Evolutionary conservation across 805 yeast species (phyloP), one percentile per base, ranked within the genome.

Genomic region (Candida khao-thaluensis): DNA sequence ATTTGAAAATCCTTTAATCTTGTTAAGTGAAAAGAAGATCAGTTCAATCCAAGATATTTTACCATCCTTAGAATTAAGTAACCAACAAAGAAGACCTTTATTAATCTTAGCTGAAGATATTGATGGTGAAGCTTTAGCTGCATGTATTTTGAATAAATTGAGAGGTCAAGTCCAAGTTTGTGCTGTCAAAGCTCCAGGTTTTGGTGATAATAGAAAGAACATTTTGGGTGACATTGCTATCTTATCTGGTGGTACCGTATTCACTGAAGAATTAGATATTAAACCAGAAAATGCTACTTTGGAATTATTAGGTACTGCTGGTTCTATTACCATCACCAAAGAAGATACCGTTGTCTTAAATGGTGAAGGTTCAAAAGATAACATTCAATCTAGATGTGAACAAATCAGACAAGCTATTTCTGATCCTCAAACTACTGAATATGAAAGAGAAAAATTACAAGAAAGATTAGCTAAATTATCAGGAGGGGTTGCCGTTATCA

Each of bases 161-260:
- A 85, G 97, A 74, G 97, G 97, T 52, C 98, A 91, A 74, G 97
- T 93, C 45, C 95, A 88, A 69, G 97, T 93, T 45, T 85, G 93
- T 62, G 95, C 93, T 53, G 96, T 93, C 51, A 91, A 90, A 77
- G 96, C 98, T 23, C 99, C 99, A 56, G 99, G 99, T 38, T 93
- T 91, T 59, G 99, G 98, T 66, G 99, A 93, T 74, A 90, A 93
- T 82, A 85, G 97, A 74, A 86, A 87, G 78, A 89, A 89, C 76
- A 89, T 86, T 50, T 73, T 93, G 48, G 96, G 96, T 52, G 99
- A 93, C 66, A 81, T 93, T 66, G 96, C 96, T 57, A 83, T 88
- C 56, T 76, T 90, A 47, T 83, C 97, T 30, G 97, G 97, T 46
- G 96, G 96, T 68, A 86, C 96, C 35, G 82, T 77, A 23, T 77